Evolutionary conservation across 106 monocot genomes (phyloP).

Genomic region (Dendrobium chrysotoxum): DNA sequence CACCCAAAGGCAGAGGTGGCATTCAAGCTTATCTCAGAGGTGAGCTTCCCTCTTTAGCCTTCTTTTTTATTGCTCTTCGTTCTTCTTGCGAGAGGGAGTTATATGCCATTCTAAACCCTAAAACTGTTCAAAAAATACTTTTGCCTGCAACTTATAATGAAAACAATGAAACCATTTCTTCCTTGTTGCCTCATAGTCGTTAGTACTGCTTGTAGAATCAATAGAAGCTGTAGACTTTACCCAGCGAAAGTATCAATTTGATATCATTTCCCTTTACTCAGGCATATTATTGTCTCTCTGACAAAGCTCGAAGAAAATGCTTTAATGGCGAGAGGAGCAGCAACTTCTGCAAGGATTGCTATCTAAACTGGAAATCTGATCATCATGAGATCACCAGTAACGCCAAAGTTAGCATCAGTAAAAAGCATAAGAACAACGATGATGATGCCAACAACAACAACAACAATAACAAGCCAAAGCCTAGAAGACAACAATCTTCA

Average conservation of each 20-base stretch:
- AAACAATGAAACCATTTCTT: too few species aligned
- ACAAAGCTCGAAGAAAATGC: slow-evolving; percentile 40
- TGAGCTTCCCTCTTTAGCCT: slow-evolving; percentile 9
- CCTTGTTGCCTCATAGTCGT: too few species aligned
- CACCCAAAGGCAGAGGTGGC: slow-evolving; percentile 78
- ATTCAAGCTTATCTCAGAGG: slow-evolving; percentile 86
- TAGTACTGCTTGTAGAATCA: too few species aligned
- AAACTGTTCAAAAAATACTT: too few species aligned
- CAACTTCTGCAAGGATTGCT: slow-evolving; percentile 65
- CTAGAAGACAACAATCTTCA: background rate
- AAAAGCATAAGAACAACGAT: background rate
- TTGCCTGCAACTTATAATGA: too few species aligned
- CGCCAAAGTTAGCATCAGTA: background rate
- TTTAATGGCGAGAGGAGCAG: slow-evolving; percentile 40
- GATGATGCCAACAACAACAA: background rate
- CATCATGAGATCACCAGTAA: background rate
- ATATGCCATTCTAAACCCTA: too few species aligned
- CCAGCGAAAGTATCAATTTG: too few species aligned
- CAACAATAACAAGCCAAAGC: background rate
- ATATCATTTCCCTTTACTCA: slow-evolving; percentile 10
- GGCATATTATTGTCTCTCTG: slow-evolving; percentile 78
- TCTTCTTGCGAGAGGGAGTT: too few species aligned
- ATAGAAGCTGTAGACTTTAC: too few species aligned
- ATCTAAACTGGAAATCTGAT: slow-evolving; percentile 6
- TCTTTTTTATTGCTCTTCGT: too few species aligned